These are phyloP conservation scores for Neurospora cerealis DNA, from an alignment of 495 filamentous ascomycete species.

Conservation along the genomic window DNA sequence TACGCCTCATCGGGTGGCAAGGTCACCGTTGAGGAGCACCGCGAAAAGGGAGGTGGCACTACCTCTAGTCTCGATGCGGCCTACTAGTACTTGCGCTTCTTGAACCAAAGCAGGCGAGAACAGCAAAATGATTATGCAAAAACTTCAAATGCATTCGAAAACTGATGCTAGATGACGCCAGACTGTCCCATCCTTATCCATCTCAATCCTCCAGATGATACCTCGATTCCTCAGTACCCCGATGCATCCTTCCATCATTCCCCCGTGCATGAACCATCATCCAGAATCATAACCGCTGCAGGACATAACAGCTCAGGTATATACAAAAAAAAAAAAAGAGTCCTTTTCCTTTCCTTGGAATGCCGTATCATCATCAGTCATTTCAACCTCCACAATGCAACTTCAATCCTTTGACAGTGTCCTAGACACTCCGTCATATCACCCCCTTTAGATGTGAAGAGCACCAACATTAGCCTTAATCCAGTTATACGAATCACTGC, in stretches of 20 bases:
- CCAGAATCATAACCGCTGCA: background rate
- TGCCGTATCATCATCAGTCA: background rate
- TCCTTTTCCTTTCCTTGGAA: background rate
- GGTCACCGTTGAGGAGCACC: no score
- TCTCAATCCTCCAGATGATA: background rate
- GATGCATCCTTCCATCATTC: background rate
- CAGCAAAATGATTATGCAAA: background rate
- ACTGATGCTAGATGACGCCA: background rate
- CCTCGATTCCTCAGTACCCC: background rate
- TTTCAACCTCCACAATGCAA: background rate
- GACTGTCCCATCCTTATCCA: background rate
- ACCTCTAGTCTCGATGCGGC: no score
- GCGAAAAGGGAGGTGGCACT: no score
- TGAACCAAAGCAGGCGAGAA: background rate
- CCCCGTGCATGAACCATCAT: background rate
- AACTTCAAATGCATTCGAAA: background rate
- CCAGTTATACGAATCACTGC: slow-evolving; percentile 37
- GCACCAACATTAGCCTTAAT: slow-evolving; percentile 33
- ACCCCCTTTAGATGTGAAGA: slow-evolving; percentile 38
- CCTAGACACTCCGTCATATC: background rate
- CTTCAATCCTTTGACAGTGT: background rate
- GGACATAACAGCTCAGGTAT: background rate
- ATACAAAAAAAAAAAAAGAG: background rate
- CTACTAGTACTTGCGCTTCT: no score
- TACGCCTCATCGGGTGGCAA: no score